Evolutionary conservation across 2,329 filamentous ascomycete species (phyloP).

Genomic region (Diaporthe helianthi): DNA sequence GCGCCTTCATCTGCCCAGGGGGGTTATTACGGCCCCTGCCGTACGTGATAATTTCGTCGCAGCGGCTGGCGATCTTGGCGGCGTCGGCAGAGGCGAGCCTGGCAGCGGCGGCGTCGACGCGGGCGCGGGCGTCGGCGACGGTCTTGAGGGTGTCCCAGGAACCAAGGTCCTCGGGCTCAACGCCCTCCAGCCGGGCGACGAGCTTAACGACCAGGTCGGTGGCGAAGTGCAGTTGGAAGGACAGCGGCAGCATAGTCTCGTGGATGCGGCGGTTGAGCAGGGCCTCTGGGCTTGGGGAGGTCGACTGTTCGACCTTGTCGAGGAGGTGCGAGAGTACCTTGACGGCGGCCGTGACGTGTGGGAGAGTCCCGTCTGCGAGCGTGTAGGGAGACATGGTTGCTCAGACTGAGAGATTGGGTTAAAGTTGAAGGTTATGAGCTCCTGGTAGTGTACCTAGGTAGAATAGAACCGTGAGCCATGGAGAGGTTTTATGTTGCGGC

Average conservation of each 20-base stretch:
- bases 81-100: slow-evolving; percentile 2
- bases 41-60: neutral
- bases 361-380: slow-evolving; percentile 4
- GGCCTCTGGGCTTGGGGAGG: neutral
- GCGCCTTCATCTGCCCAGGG: neutral
- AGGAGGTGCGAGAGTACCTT: slow-evolving; percentile 8
- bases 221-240: neutral
- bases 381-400: slow-evolving; percentile 8
- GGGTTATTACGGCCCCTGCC: neutral
- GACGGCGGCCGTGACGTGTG: neutral
- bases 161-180: neutral
- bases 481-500: neutral
- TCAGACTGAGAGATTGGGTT: neutral
- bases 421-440: neutral
- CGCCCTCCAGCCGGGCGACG: neutral
- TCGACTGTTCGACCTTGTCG: neutral
- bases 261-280: neutral
- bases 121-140: slow-evolving; percentile 4
- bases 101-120: neutral
- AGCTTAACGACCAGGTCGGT: neutral
- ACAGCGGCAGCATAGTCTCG: neutral
- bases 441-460: neutral
- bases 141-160: neutral
- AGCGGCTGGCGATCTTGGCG: slow-evolving; percentile 6
- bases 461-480: neutral